Conservation (phyloP, 768 basidiomycete genomes). For the Mrakia frigida region DNA sequence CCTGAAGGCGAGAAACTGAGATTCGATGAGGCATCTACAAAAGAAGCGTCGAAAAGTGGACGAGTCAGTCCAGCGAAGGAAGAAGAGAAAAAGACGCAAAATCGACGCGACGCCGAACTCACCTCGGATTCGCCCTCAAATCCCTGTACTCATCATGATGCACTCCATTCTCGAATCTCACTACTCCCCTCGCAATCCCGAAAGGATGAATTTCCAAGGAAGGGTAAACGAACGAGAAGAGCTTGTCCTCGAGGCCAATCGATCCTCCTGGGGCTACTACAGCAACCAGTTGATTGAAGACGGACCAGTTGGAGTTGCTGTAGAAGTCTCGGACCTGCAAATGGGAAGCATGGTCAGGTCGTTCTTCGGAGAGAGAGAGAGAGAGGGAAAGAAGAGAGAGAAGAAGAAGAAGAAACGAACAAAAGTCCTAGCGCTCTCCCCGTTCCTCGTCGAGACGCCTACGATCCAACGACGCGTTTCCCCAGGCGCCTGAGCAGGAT, state of each 20-base stretch:
- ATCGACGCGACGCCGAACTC: not conserved
- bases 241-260: constrained; percentile 84
- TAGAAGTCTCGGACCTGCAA: constrained; percentile 57
- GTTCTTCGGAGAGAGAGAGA: not conserved
- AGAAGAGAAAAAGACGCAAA: too few relatives aligned
- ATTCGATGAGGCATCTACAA: constrained; percentile 63
- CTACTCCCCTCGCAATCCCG: constrained; percentile 76
- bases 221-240: constrained; percentile 61
- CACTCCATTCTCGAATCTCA: constrained; percentile 79
- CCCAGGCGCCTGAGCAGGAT: constrained; percentile 69
- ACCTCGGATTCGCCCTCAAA: constrained; percentile 75
- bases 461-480: constrained; percentile 64
- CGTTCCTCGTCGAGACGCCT: not conserved
- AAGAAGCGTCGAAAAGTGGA: too few relatives aligned
- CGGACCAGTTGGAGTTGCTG: constrained; percentile 82
- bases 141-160: constrained; percentile 85
- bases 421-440: not conserved
- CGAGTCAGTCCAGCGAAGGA: not conserved
- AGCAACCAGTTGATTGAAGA: constrained; percentile 78
- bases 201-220: constrained; percentile 51
- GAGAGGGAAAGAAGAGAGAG: not conserved
- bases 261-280: constrained; percentile 87
- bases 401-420: not conserved
- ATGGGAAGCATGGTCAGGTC: too few relatives aligned
- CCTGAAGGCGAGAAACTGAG: constrained; percentile 72